Conservation (phyloP, 345 rosid genomes). For the Trapa incisa region DNA sequence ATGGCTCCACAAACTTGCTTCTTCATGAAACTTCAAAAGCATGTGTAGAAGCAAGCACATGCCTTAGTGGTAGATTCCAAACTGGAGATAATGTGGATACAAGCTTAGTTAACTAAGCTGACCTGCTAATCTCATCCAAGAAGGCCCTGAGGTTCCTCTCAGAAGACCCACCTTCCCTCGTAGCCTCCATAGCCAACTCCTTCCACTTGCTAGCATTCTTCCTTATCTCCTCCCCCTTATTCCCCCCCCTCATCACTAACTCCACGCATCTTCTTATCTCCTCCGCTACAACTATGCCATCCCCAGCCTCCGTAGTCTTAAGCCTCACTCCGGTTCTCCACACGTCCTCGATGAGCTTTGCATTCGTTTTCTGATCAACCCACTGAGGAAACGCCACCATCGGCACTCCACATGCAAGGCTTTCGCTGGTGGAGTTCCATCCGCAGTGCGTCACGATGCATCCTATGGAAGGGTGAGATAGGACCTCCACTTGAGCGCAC, state of each 20-base stretch:
- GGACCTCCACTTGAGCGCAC: slow-evolving; percentile 28
- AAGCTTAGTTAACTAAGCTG: too few species aligned
- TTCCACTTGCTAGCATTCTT: slow-evolving; percentile 22
- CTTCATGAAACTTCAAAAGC: too few species aligned
- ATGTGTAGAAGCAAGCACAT: too few species aligned
- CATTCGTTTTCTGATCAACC: slow-evolving; percentile 20
- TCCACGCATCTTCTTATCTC: slow-evolving; percentile 25
- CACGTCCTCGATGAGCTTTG: slow-evolving; percentile 20
- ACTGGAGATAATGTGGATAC: too few species aligned
- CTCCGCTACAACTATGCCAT: slow-evolving; percentile 16
- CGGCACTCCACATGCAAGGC: slow-evolving; percentile 21
- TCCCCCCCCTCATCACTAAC: slow-evolving; percentile 23
- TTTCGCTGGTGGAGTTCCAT: slow-evolving; percentile 25
- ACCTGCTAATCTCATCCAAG: slow-evolving; percentile 8
- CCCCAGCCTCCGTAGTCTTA: slow-evolving; percentile 1
- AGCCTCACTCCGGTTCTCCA: slow-evolving; percentile 19
- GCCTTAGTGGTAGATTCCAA: too few species aligned
- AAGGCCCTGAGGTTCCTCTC: slow-evolving; percentile 17
- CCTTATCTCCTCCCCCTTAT: slow-evolving; percentile 14
- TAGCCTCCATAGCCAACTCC: slow-evolving; percentile 21
- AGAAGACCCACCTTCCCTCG: slow-evolving; percentile 16
- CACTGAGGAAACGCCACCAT: slow-evolving; percentile 22
- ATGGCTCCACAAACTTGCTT: too few species aligned
- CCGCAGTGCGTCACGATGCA: slow-evolving; percentile 33
- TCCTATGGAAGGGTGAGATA: slow-evolving; percentile 19